Conservation (phyloP, 163 green algal genomes). For the Scenedesmus sp. region DNA sequence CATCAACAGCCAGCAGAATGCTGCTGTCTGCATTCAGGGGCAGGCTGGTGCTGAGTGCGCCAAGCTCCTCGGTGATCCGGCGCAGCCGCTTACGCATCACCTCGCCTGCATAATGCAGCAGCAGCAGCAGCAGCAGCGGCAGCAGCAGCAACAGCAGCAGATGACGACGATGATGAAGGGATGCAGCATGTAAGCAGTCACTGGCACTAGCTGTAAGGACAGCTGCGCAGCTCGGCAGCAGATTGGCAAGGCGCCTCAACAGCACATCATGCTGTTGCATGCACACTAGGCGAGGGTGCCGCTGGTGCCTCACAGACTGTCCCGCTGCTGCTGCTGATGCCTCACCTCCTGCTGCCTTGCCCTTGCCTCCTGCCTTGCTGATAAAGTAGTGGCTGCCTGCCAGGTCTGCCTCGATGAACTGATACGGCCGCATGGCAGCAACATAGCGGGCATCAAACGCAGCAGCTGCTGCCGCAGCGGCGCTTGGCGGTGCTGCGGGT, state of each 20-base stretch:
- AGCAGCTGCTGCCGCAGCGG: constrained; percentile 11
- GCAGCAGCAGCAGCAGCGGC: neutral
- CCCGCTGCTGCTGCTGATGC: neutral
- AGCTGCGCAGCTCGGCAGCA: neutral
- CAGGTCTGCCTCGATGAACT: constrained; percentile 41
- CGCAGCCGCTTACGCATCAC: constrained; percentile 61
- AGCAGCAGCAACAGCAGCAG: neutral
- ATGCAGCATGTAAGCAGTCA: neutral
- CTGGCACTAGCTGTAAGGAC: neutral
- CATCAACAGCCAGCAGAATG: constrained; percentile 71
- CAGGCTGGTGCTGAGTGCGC: constrained; percentile 61
- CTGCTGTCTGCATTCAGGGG: constrained; percentile 62
- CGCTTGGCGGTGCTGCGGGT: neutral
- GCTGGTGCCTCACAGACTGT: neutral
- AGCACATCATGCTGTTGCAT: neutral
- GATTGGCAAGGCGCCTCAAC: no score
- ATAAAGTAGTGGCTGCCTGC: neutral
- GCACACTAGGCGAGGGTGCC: neutral
- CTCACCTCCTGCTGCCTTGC: constrained; percentile 26
- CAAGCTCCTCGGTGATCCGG: constrained; percentile 62
- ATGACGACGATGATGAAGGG: neutral
- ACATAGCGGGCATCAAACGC: constrained; percentile 27
- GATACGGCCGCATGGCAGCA: neutral
- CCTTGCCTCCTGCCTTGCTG: constrained; percentile 10
- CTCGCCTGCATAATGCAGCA: constrained; percentile 44